These are phyloP conservation scores for Maudiozyma humilis DNA, from an alignment of 1,139 yeast species.

Conservation along the genomic window DNA sequence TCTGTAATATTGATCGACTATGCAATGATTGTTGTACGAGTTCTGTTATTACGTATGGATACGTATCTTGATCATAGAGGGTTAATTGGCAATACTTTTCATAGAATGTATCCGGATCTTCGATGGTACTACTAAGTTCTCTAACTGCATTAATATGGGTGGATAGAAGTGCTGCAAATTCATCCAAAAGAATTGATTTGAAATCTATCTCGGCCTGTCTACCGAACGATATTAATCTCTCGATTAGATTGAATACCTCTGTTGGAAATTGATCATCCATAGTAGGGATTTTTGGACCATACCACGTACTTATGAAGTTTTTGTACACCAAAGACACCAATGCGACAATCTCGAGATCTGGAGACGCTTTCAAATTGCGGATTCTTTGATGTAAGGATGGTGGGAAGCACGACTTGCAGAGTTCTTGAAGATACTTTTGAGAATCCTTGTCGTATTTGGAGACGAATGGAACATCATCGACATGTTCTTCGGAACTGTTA, in stretches of 20 bases:
- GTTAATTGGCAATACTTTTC: conserved; percentile 13
- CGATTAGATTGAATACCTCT: conserved; percentile 15
- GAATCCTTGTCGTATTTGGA: conserved; percentile 18
- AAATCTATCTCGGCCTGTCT: conserved; percentile 9
- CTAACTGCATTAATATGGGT: conserved; percentile 13
- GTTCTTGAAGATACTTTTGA: conserved; percentile 19
- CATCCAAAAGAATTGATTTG: conserved; percentile 19
- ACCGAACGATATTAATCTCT: conserved; percentile 10
- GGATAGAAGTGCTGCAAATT: conserved; percentile 21
- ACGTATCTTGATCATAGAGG: conserved; percentile 13
- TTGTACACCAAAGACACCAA: conserved; percentile 21
- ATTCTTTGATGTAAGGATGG: conserved; percentile 13
- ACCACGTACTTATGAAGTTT: conserved; percentile 27
- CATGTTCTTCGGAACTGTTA: not conserved
- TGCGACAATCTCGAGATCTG: conserved; percentile 20
- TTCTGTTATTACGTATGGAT: conserved; percentile 16
- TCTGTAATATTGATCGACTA: conserved; percentile 13
- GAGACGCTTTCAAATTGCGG: conserved; percentile 5
- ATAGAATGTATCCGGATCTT: conserved; percentile 2
- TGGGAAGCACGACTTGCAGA: conserved; percentile 25
- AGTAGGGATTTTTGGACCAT: conserved; percentile 26
- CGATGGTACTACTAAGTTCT: conserved; percentile 9
- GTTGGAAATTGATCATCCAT: conserved; percentile 18
- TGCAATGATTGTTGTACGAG: conserved; percentile 10
- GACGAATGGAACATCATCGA: conserved; percentile 15